Conservation (phyloP, 208 protist genomes). For the Acanthamoeba triangularis region DNA sequence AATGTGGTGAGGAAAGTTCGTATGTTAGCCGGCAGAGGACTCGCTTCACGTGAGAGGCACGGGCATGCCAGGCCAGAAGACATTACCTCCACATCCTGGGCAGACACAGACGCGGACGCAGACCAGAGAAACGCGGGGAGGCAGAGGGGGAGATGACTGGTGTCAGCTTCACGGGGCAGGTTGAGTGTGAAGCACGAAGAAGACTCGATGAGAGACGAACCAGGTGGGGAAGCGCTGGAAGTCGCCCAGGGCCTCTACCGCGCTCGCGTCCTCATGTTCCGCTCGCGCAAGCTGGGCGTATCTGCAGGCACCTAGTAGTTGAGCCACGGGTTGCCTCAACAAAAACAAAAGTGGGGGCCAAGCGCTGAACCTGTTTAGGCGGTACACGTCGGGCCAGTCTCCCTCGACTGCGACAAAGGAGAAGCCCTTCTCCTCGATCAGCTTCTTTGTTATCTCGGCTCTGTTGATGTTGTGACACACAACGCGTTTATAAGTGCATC, state of each 20-base stretch:
- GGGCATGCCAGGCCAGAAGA: neutral
- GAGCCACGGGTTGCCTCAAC: too few species aligned
- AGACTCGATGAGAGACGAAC: neutral
- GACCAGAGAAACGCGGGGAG: too few species aligned
- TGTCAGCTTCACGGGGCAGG: neutral
- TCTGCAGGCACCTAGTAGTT: neutral
- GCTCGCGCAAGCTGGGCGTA: neutral
- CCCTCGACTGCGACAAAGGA: conserved; percentile 62
- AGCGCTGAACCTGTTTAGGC: conserved; percentile 45
- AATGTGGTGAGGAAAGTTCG: neutral
- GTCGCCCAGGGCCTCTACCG: conserved; percentile 19
- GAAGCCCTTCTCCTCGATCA: conserved; percentile 80
- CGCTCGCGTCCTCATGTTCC: neutral
- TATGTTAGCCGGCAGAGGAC: neutral
- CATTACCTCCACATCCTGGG: conserved; percentile 78
- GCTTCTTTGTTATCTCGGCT: conserved; percentile 65
- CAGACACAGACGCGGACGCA: too few species aligned
- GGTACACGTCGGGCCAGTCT: conserved; percentile 77
- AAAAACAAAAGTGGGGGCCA: too few species aligned
- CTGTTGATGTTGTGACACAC: neutral
- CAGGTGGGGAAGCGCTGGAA: conserved; percentile 79
- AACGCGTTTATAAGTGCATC: neutral
- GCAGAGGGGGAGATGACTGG: too few species aligned
- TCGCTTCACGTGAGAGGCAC: too few species aligned
- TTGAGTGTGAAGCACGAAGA: too few species aligned